Conservation (phyloP, 108 stramenopile genomes). For the Conticribra weissflogii region DNA sequence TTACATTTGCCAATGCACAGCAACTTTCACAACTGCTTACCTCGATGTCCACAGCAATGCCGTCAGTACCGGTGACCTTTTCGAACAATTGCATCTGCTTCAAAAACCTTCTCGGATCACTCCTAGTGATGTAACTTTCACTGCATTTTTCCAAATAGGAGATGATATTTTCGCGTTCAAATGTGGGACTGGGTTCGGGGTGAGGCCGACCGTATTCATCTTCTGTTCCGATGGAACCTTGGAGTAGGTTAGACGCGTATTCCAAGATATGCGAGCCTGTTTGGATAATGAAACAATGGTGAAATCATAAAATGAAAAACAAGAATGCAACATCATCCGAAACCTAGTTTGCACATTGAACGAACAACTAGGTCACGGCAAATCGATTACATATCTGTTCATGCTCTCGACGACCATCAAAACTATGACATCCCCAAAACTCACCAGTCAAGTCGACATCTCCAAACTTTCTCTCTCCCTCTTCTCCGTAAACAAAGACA, state of each 20-base stretch:
- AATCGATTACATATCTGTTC: no score
- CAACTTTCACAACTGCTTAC: constrained; percentile 16
- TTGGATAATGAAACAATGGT: background rate
- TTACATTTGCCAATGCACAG: no score
- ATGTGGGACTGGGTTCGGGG: constrained; percentile 43
- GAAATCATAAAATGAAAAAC: background rate
- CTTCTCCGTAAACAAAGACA: constrained; percentile 88
- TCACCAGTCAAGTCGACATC: constrained; percentile 48
- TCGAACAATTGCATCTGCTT: constrained; percentile 83
- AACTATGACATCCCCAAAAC: background rate
- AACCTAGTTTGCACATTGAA: no score
- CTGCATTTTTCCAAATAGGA: constrained; percentile 82
- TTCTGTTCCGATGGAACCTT: constrained; percentile 39
- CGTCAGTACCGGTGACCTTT: constrained; percentile 84
- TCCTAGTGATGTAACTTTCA: constrained; percentile 64
- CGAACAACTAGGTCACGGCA: no score
- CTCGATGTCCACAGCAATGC: constrained; percentile 82
- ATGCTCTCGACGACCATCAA: no score
- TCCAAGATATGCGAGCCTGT: constrained; percentile 61
- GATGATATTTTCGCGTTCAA: constrained; percentile 65
- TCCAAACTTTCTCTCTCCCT: constrained; percentile 29
- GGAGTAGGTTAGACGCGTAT: constrained; percentile 66
- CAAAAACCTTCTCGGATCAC: constrained; percentile 81
- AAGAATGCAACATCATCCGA: background rate
- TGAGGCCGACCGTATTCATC: constrained; percentile 52